Evolutionary conservation across 2,329 filamentous ascomycete species (phyloP), one percentile per base, ranked within the genome.

Genomic region (Xylaria sp.): DNA sequence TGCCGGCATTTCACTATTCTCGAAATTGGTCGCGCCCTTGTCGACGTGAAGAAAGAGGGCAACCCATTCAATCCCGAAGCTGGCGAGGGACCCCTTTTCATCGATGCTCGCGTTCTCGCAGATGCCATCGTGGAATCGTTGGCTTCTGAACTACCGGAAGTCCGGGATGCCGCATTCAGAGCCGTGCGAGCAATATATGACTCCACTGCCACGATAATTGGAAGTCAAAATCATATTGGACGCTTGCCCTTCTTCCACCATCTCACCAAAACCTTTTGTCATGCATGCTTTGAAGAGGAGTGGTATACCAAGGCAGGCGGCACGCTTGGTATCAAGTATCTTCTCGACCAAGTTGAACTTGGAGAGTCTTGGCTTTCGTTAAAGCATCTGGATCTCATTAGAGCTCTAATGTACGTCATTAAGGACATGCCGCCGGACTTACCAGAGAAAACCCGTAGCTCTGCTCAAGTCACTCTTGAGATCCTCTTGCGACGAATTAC

Each of bases 261-360:
- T 71, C 82, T 99, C 5, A 89, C 90, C 40, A 90, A 88, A 63
- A 89, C 89, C 0, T 97, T 98, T 75, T 95, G 92, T 70, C 95
- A 99, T 75, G 93, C 92, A 67, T 99, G 95, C 75, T 94, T 97
- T 71, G 93, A 95, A 71, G 94, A 99, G 75, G 95, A 99, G 72
- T 99, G 96, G 95, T 99, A 97, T 73, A 94, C 94, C 55, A 99
- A 99, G 78, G 91, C 93, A 38, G 95, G 94, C 51, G 95, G 95
- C 40, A 94, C 91, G 57, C 80, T 94, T 19, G 96, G 96, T 58
- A 97, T 99, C 71, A 90, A 92, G 72, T 89, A 96, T 60, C 80
- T 99, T 61, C 89, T 94, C 33, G 94, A 92, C 2, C 90, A 94
- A 69, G 82, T 98, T 58, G 89, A 94, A 56, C 83, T 99, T 49